Evolutionary conservation across 768 basidiomycete genomes (phyloP), one percentile per base, ranked within the genome.

Genomic region (Agrocybe pediades): DNA sequence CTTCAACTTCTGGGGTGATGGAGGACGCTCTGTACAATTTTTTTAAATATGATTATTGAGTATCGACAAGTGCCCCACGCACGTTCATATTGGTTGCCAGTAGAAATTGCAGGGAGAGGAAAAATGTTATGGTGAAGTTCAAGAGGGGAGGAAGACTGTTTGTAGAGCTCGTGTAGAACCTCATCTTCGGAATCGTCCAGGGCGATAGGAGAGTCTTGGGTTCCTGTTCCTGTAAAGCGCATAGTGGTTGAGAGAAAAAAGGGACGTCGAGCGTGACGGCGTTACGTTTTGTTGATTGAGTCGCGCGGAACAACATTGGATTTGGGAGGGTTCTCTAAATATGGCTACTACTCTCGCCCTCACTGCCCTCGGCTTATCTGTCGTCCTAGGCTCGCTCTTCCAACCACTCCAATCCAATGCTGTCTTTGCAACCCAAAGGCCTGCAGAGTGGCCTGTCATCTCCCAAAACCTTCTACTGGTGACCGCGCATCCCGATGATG

Each of bases 401-500:
- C 47, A 55, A 15, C 71, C 76, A 9, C 47, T 68, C 0, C 61
- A 69, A 21, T 67, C 68, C 0, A 65, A 70, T 43, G 62, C 60
- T 45, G 57, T 44, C 15, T 68, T 62, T 24, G 62, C 58, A 15
- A 53, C 66, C 59, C 60, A 58, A 44, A 59, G 57, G 41, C 46
- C 49, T 49, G 40, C 45, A 42, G 47, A 62, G 33, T 26, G 30
- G 17, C 51, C 48, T 26, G 45, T 55, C 27, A 27, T 60, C 44
- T 67, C 67, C 25, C 65, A 65, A 41, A 69, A 69, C 30, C 65
- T 90, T 27, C 74, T 94, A 30, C 68, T 97, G 2, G 68, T 98
- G 41, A 96, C 95, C 0, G 93, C 95, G 23, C 95, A 98, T 66
- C 95, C 95, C 2, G 95, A 97, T 65, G 95, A 98, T 66, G 95